Evolutionary conservation across 768 basidiomycete species (phyloP), one percentile per base, ranked within the genome.

Genomic region (Postia placenta): DNA sequence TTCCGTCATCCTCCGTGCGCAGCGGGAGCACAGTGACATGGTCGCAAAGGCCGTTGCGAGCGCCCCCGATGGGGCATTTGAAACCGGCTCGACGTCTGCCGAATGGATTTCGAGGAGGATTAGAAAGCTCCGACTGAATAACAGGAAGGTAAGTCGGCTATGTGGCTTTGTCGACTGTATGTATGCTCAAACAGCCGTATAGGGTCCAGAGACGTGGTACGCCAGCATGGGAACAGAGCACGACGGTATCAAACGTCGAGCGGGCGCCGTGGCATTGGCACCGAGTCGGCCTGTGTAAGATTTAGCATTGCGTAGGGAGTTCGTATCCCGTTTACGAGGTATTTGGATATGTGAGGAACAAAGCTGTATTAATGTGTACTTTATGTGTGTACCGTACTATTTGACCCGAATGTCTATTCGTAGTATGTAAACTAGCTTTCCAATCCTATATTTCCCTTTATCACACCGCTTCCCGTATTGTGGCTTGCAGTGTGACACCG

Each of bases 201-300:
- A 61, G 61, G 59, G 59, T 41, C 54, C 53, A 14, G 56, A 63
- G 36, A 54, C 57, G 2, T 64, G 63, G 63, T 52, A 50, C 35
- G 61, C 53, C 15, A 54, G 56, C 35, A 53, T 56, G 51, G 63
- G 63, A n/a, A 64, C 63, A 1, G 63, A 64, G 37, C 63, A 61
- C 39, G 46, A 53, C 20, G 52, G 48, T 14, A 33, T 33, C 15
- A 15, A 15, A 15, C 30, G 30, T 33, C 30, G 15, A 33, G 9
- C 30, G 30, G 15, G 15, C 30, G 30, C 30, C 30, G 15, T 33
- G 30, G 9, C 30, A 7, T 33, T 15, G 7, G 15, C 9, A 33
- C 30, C 30, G 30, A 33, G 30, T n/a, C n/a, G n/a, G n/a, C n/a
- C n/a, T n/a, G n/a, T n/a, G n/a, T n/a, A n/a, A n/a, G n/a, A n/a